Evolutionary conservation across 257 asterid species (phyloP).

Genomic region (Verbascum thapsus): DNA sequence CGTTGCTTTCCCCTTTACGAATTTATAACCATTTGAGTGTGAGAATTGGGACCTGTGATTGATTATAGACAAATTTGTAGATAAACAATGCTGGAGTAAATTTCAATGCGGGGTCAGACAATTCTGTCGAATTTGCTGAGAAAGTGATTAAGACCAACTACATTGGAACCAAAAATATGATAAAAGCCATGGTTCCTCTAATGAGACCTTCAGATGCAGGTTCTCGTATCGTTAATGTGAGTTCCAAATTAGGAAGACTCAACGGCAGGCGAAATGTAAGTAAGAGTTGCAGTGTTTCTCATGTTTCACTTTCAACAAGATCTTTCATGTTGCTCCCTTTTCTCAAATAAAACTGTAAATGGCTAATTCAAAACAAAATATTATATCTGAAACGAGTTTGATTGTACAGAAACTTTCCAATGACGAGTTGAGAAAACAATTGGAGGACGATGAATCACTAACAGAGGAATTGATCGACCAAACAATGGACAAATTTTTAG

Average conservation of each 20-base stretch:
- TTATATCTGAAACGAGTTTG: not conserved
- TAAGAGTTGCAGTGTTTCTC: no score
- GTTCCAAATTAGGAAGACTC: constrained; percentile 83
- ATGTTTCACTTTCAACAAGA: not conserved
- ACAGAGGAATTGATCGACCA: constrained; percentile 74
- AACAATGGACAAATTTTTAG: constrained; percentile 50
- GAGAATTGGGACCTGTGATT: not conserved
- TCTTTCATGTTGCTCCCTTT: no score
- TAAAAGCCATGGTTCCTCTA: constrained; percentile 71
- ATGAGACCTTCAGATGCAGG: constrained; percentile 70
- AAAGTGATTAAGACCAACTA: constrained; percentile 75
- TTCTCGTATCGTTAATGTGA: constrained; percentile 79
- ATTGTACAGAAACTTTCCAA: constrained; percentile 66
- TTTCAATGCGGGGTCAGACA: constrained; percentile 68
- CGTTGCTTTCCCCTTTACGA: constrained; percentile 15
- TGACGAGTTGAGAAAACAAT: constrained; percentile 56
- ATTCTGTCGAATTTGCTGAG: constrained; percentile 73
- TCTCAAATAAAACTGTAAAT: no score
- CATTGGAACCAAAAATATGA: constrained; percentile 78
- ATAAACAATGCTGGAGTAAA: constrained; percentile 92
- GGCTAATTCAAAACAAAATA: no score
- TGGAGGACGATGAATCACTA: constrained; percentile 55
- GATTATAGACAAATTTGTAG: constrained; percentile 43
- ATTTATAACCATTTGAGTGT: constrained; percentile 9
- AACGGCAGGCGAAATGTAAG: constrained; percentile 84